These are phyloP conservation scores for Rhodosporidiobolus odoratus DNA, from an alignment of 768 basidiomycete genomes.

Conservation along the genomic window DNA sequence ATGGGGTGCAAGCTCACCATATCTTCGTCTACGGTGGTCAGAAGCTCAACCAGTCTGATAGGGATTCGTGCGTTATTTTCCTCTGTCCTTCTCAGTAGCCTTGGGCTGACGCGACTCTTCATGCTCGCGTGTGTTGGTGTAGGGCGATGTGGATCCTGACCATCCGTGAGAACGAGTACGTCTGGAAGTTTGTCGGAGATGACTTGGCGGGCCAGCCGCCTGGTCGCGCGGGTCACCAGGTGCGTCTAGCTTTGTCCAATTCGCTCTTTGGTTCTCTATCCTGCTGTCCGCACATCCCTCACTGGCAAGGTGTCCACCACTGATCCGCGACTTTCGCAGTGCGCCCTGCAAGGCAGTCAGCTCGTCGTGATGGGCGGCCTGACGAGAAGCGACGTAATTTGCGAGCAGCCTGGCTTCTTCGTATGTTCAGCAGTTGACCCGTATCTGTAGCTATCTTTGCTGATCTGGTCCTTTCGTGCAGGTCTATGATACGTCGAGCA, in stretches of 20 bases:
- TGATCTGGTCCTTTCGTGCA: neutral
- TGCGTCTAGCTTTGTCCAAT: neutral
- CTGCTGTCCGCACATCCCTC: too few relatives aligned
- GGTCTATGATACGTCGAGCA: slow-evolving; percentile 7
- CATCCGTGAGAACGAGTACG: slow-evolving; percentile 22
- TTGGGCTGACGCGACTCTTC: too few relatives aligned
- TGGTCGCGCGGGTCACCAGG: slow-evolving; percentile 33
- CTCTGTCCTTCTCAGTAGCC: too few relatives aligned
- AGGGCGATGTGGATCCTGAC: slow-evolving; percentile 35
- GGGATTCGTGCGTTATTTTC: slow-evolving; percentile 14
- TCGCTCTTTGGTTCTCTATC: neutral
- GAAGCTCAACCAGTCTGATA: slow-evolving; percentile 29
- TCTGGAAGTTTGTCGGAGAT: slow-evolving; percentile 33
- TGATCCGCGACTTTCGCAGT: neutral
- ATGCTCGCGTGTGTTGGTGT: neutral
- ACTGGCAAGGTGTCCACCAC: too few relatives aligned
- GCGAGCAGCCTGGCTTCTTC: slow-evolving; percentile 39
- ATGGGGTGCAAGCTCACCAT: slow-evolving; percentile 30
- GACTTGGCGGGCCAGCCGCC: slow-evolving; percentile 24
- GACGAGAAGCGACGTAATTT: slow-evolving; percentile 26
- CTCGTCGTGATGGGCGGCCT: slow-evolving; percentile 38
- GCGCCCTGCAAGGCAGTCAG: slow-evolving; percentile 31
- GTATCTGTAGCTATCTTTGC: neutral
- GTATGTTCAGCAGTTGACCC: neutral
- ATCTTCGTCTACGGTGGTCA: slow-evolving; percentile 37